Percentiles rank a stretch among this genome's conserved stretches.
Evolutionary conservation across 805 yeast genomes (phyloP).

Genomic region (Blastobotrys parvus): DNA sequence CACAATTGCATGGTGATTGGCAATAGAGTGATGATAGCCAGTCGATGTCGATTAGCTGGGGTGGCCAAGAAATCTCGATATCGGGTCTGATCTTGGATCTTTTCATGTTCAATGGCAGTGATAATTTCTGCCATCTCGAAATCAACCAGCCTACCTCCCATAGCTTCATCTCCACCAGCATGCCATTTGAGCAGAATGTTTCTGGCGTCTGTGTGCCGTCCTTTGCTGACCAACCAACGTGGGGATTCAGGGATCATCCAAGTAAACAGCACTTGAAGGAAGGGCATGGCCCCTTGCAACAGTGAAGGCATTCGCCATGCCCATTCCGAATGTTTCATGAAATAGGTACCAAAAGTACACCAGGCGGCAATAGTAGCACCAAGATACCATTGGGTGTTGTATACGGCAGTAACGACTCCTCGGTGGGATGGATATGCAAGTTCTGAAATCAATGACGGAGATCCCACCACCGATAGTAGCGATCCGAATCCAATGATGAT

Average conservation of each 20-base stretch:
- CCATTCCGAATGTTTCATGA: constrained; percentile 28
- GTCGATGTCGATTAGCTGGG: constrained; percentile 7
- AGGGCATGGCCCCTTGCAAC: constrained; percentile 53
- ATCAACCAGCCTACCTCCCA: constrained; percentile 7
- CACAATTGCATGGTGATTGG: constrained; percentile 8
- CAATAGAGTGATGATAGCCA: constrained; percentile 5
- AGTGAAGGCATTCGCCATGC: constrained; percentile 75
- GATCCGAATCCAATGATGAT: constrained; percentile 64
- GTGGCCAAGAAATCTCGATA: constrained; percentile 8
- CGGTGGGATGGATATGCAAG: constrained; percentile 56
- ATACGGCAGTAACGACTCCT: constrained; percentile 51
- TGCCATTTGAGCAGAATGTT: constrained; percentile 26
- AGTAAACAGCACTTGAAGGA: constrained; percentile 42
- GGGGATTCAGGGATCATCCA: constrained; percentile 61
- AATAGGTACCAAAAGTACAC: constrained; percentile 60
- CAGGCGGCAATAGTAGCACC: constrained; percentile 73
- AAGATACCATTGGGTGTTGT: constrained; percentile 59
- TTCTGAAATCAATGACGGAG: constrained; percentile 74
- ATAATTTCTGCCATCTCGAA: constrained; percentile 12
- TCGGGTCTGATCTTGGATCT: constrained; percentile 1
- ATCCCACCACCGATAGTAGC: constrained; percentile 64
- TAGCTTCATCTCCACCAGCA: constrained; percentile 1
- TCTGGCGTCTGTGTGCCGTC: constrained; percentile 36
- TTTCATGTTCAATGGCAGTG: constrained; percentile 3
- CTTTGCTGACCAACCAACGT: constrained; percentile 65